Conservation (phyloP, 148 eudicot genomes). For the Fagopyrum tataricum region DNA sequence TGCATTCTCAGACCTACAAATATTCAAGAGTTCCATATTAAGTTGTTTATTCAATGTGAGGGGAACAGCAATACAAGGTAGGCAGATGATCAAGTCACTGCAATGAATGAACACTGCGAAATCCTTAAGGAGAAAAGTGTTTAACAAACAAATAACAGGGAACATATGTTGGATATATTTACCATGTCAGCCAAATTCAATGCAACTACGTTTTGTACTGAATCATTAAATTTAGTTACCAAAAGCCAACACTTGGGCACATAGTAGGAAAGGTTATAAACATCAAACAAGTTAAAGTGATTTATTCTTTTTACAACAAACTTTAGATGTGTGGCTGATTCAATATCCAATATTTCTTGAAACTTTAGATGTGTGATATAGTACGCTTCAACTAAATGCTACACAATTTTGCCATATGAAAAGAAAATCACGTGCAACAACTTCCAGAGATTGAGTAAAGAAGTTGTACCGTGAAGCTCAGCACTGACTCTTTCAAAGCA, state of each 20-base stretch:
- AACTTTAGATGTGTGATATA: too few species aligned
- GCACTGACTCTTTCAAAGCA: slow-evolving; percentile 78
- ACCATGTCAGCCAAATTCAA: neutral
- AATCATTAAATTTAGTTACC: neutral
- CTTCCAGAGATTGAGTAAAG: neutral
- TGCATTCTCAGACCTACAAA: slow-evolving; percentile 65
- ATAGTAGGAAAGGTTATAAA: neutral
- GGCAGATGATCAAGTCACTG: too few species aligned
- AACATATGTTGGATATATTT: too few species aligned
- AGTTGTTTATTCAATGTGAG: neutral
- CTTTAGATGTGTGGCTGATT: neutral
- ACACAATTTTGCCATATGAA: neutral
- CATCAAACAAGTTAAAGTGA: neutral
- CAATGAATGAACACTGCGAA: too few species aligned
- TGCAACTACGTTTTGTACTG: neutral
- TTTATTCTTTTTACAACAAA: neutral
- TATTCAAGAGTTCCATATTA: neutral
- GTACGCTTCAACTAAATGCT: neutral
- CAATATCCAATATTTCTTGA: neutral
- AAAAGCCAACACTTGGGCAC: neutral
- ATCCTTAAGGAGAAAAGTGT: too few species aligned
- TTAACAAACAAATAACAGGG: too few species aligned
- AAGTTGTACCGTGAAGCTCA: slow-evolving; percentile 65
- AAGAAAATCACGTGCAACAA: neutral
- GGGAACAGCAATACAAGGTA: neutral